Evolutionary conservation across 2,329 filamentous ascomycete genomes (phyloP), one percentile per base, ranked within the genome.

Genomic region (Tympanopsis confertula): DNA sequence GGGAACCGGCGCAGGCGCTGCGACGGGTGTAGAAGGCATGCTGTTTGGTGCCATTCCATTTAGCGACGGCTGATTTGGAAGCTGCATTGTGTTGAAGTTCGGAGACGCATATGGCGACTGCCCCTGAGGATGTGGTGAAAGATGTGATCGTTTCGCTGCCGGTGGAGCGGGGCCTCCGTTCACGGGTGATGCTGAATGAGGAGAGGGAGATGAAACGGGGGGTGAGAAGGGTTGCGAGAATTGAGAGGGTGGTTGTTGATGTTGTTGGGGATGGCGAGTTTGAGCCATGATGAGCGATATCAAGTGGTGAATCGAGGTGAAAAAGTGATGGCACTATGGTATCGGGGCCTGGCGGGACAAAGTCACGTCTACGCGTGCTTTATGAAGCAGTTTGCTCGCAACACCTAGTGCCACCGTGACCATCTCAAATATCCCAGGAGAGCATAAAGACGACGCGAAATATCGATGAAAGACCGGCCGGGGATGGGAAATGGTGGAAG

Each of bases 21-120:
- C n/a, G n/a, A n/a, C n/a, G n/a, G n/a, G n/a, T n/a, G n/a, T n/a
- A n/a, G n/a, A n/a, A n/a, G n/a, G n/a, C n/a, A n/a, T n/a, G n/a
- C n/a, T n/a, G n/a, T n/a, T n/a, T 18, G 12, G 30, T 13, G 30
- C 12, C 30, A 17, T 33, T 7, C 30, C 30, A 17, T 18, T 33
- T 15, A 33, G 10, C 15, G 30, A 18, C 17, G 7, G 30, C 10
- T 10, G 10, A 7, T 13, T 7, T 33, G 30, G 30, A 12, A 33
- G 15, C 30, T 33, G 30, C 7, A 33, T 7, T 7, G 30, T 33
- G 10, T 15, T 15, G 17, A 33, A 33, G 30, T 15, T 33, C 7
- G 30, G 30, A 33, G 30, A 33, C 10, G 30, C 30, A 18, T 33
- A 33, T 33, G 30, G 30, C 7, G 30, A 33, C 17, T 33, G 30